These are phyloP conservation scores for Mycena filopes DNA, from an alignment of 768 basidiomycete species.

Conservation along the genomic window DNA sequence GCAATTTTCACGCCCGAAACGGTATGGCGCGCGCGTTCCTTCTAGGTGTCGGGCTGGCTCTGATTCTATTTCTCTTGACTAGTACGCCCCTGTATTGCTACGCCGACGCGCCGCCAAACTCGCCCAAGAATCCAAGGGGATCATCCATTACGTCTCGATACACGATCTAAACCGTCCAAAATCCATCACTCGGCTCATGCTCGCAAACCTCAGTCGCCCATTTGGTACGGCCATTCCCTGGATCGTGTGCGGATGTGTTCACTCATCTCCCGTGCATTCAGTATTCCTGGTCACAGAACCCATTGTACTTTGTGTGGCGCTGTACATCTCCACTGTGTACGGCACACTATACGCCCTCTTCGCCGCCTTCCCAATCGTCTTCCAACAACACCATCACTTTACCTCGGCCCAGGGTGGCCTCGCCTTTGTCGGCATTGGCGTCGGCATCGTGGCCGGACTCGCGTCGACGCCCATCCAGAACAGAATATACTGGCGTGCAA, in stretches of 20 bases:
- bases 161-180: conserved; percentile 58
- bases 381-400: conserved; percentile 63
- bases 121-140: conserved; percentile 50
- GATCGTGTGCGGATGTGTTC: neutral
- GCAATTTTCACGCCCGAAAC: conserved; percentile 68
- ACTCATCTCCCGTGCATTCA: conserved; percentile 42
- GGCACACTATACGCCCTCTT: conserved; percentile 74
- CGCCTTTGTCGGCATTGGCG: conserved; percentile 72
- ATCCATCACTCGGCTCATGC: conserved; percentile 54
- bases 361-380: conserved; percentile 69
- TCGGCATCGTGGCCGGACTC: conserved; percentile 65
- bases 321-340: conserved; percentile 72
- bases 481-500: conserved; percentile 60
- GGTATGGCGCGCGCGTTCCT: conserved; percentile 42
- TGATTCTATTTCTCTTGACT: neutral
- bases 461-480: conserved; percentile 64
- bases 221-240: conserved; percentile 52
- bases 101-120: conserved; percentile 61
- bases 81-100: conserved; percentile 73
- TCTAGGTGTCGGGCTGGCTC: neutral
- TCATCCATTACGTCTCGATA: conserved; percentile 57
- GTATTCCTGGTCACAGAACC: conserved; percentile 72
- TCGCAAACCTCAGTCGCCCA: conserved; percentile 63
- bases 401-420: conserved; percentile 66
- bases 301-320: conserved; percentile 66